Conservation (phyloP, 495 filamentous ascomycete species). For the Tuber microsphaerosporum region DNA sequence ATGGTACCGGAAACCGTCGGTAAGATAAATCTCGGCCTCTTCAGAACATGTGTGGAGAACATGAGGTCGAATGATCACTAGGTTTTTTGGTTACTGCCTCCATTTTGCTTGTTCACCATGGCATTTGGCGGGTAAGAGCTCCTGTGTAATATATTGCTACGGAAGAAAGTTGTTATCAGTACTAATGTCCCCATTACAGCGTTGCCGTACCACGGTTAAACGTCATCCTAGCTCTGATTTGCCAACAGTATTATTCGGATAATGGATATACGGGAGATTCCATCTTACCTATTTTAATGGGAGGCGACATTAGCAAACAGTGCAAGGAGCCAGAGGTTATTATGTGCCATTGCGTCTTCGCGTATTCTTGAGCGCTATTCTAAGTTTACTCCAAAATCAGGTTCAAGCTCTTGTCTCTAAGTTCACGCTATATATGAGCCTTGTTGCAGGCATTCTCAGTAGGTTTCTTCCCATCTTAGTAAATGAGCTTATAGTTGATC, state of each 20-base stretch:
- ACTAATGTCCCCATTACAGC: conserved; percentile 18
- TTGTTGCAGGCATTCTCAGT: conserved; percentile 62
- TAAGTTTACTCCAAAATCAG: conserved; percentile 39
- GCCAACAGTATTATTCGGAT: conserved; percentile 67
- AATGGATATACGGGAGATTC: conserved; percentile 46
- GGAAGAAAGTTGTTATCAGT: background rate
- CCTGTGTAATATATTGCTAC: background rate
- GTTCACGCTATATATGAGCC: conserved; percentile 65
- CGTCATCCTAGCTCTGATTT: conserved; percentile 69
- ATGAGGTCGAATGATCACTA: conserved; percentile 42
- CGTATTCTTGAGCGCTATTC: background rate
- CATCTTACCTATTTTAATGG: conserved; percentile 58
- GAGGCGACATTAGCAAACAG: conserved; percentile 58
- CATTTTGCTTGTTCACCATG: conserved; percentile 67
- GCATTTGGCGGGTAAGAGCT: conserved; percentile 73
- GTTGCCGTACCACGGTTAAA: conserved; percentile 27
- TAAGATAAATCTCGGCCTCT: conserved; percentile 43
- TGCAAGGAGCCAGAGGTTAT: conserved; percentile 50
- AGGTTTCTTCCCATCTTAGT: conserved; percentile 35
- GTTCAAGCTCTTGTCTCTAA: conserved; percentile 68
- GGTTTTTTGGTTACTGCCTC: conserved; percentile 78
- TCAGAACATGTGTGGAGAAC: background rate
- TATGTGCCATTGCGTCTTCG: background rate
- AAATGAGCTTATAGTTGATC: background rate
- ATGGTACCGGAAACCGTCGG: conserved; percentile 68